Conservation (phyloP, 495 filamentous ascomycete species). For the Rostrohypoxylon terebratum region DNA sequence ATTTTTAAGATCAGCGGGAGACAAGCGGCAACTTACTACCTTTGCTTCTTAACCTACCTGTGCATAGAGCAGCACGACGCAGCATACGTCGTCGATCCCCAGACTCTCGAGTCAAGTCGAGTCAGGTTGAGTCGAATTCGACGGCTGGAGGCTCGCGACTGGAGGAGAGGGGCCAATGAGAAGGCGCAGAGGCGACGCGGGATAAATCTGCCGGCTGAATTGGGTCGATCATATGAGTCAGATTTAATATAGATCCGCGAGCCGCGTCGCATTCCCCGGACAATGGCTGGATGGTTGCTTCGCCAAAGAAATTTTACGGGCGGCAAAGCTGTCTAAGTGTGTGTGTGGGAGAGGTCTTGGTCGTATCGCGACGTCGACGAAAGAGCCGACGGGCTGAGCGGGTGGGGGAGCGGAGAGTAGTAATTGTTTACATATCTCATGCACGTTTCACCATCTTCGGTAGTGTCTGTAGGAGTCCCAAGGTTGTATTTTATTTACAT, state of each 20-base stretch:
- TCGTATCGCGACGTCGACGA: neutral
- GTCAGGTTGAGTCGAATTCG: neutral
- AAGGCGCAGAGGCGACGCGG: constrained; percentile 47
- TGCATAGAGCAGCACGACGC: neutral
- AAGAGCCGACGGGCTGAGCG: constrained; percentile 9
- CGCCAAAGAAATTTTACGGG: constrained; percentile 7
- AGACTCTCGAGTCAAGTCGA: constrained; percentile 17
- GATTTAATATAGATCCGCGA: constrained; percentile 49
- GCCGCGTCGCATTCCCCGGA: constrained; percentile 4
- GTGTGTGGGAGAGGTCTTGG: neutral
- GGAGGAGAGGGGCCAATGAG: constrained; percentile 37
- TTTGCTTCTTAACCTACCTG: too few species aligned
- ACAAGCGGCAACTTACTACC: neutral
- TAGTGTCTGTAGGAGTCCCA: neutral
- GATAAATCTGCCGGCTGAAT: constrained; percentile 60
- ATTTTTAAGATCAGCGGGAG: constrained; percentile 1
- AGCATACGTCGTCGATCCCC: constrained; percentile 25
- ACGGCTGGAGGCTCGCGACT: neutral
- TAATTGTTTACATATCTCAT: constrained; percentile 33
- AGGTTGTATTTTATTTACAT: neutral
- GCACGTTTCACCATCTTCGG: neutral
- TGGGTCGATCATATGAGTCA: constrained; percentile 60
- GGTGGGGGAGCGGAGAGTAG: constrained; percentile 9
- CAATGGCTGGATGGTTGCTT: neutral
- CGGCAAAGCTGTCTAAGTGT: neutral